Conservation (phyloP, 2,329 filamentous ascomycete genomes). For the Scedosporium boydii region DNA sequence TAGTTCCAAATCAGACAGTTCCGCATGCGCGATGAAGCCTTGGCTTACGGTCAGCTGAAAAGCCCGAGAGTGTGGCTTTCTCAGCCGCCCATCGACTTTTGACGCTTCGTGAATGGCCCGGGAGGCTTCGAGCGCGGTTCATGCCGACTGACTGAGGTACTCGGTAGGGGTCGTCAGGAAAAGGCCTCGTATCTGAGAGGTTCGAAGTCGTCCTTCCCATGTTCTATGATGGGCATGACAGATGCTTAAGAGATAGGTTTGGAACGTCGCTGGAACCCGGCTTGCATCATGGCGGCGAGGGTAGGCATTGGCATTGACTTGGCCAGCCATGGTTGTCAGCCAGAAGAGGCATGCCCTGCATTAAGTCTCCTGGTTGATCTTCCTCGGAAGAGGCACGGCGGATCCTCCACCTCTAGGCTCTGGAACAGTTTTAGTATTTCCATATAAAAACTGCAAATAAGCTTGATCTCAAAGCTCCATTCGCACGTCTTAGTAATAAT, state of each 20-base stretch:
- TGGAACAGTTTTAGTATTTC: background rate
- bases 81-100: too few relatives aligned
- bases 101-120: too few relatives aligned
- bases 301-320: background rate
- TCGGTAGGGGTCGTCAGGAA: too few relatives aligned
- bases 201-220: too few relatives aligned
- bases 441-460: background rate
- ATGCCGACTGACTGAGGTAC: too few relatives aligned
- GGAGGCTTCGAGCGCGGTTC: too few relatives aligned
- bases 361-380: background rate
- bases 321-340: background rate
- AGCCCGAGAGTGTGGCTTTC: too few relatives aligned
- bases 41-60: too few relatives aligned
- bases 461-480: background rate
- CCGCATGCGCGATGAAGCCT: too few relatives aligned
- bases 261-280: background rate
- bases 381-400: background rate
- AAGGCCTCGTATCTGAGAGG: too few relatives aligned
- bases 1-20: too few relatives aligned
- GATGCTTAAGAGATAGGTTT: background rate
- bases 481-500: background rate
- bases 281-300: background rate
- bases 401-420: background rate
- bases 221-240: background rate
- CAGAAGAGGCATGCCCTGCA: background rate